Evolutionary conservation across 192 early-diverging fungal genomes (phyloP).

Genomic region (Coemansia sp.): DNA sequence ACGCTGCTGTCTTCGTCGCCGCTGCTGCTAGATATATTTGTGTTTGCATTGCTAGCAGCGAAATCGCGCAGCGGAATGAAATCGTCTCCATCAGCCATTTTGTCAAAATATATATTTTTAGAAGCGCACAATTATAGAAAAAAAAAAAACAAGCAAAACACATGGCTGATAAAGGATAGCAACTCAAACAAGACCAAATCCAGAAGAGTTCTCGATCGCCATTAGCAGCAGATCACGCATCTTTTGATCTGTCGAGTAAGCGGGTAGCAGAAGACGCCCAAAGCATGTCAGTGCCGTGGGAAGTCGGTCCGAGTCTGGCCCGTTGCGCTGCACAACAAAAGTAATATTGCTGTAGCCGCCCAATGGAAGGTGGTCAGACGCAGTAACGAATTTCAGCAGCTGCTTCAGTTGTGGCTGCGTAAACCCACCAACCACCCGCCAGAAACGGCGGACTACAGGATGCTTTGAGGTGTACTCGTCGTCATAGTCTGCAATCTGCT

Average conservation of each 20-base stretch:
- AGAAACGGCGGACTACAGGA: conserved; percentile 70
- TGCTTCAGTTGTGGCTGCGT: conserved; percentile 62
- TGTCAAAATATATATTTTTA: background rate
- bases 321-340: conserved; percentile 96
- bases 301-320: conserved; percentile 80
- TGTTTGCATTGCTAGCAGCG: background rate
- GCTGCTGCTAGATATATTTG: background rate
- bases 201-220: conserved; percentile 89
- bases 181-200: conserved; percentile 84
- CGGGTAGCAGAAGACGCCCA: conserved; percentile 81
- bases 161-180: background rate
- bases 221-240: conserved; percentile 73
- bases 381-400: conserved; percentile 87
- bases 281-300: conserved; percentile 93
- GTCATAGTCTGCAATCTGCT: conserved; percentile 73
- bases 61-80: conserved; percentile 19
- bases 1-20: background rate
- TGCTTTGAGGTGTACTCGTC: conserved; percentile 75
- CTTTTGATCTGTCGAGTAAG: conserved; percentile 71
- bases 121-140: too few species aligned
- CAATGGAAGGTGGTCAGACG: conserved; percentile 83
- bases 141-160: too few species aligned
- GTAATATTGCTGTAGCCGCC: conserved; percentile 73
- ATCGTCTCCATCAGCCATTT: conserved; percentile 6
- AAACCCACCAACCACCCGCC: conserved; percentile 73